Evolutionary conservation across 1,284 basidiomycete genomes (phyloP), one percentile per base, ranked within the genome.

Genomic region (Cryptococcus maquisensis): DNA sequence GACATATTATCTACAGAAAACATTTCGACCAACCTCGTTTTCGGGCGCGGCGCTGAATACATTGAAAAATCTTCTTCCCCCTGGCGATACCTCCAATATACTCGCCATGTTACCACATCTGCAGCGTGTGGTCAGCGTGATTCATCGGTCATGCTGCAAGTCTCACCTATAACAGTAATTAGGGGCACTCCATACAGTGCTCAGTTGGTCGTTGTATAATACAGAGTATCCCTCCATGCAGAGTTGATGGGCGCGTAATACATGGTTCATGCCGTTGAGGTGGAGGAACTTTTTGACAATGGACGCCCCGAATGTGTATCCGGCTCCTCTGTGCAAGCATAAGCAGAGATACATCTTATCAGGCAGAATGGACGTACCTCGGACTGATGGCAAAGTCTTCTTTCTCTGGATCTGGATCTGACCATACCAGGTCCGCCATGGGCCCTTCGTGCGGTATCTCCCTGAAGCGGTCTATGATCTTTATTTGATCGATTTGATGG

Each of bases 401-500:
- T 75, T 98, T 98, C 75, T 98, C 95, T 43, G 92, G 86, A 79
- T 99, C 96, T 32, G 96, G 96, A 81, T 99, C 96, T 43, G 93
- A 97, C 96, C 96, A 99, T 2, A 99, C 96, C 23, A 99, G 82
- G 80, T 99, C 96, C n/a, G 95, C 95, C 93, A 99, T 98, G 4
- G 96, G 95, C 1, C 96, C 96, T 78, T 99, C 96, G 70, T 98
- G 96, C 41, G 96, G 96, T 58, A 99, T 98, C 80, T 99, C 96
- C 82, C 95, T 83, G 81, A 98, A 98, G 49, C 96, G 86, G 79
- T 98, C 96, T 48, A 98, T 91, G 47, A 98, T 90, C 77, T 98
- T 98, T 75, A 99, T 95, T 78, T 99, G 96, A 79, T 99, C 96
- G 71, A 99, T 95, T 49, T 93, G 95, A 76, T 98, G 96, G 66